phyloP scores from a whole-genome alignment of 768 basidiomycete species.

The Leccinum aurantiacum region DNA sequence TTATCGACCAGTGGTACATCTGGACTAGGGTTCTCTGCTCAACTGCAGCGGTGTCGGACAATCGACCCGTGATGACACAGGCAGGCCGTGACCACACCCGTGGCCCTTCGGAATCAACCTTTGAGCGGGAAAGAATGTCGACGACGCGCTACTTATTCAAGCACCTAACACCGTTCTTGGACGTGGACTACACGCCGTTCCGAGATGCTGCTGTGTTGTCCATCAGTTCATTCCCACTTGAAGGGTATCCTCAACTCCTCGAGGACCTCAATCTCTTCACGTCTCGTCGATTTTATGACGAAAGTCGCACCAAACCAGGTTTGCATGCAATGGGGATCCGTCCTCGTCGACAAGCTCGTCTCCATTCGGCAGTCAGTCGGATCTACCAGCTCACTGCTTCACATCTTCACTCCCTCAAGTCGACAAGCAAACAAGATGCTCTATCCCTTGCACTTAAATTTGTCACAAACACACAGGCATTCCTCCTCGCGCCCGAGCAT shows the following conservation, averaged over 20 bases:
- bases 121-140: conserved; percentile 80
- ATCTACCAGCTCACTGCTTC: conserved; percentile 87
- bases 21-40: conserved; percentile 87
- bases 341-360: conserved; percentile 70
- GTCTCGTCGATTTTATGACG: conserved; percentile 81
- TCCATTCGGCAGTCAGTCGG: conserved; percentile 83
- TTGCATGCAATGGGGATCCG: conserved; percentile 48
- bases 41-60: conserved; percentile 69
- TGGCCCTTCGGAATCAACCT: conserved; percentile 68
- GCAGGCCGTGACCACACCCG: conserved; percentile 65
- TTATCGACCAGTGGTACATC: conserved; percentile 77
- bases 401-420: conserved; percentile 67
- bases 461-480: conserved; percentile 76
- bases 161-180: conserved; percentile 83
- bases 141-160: conserved; percentile 82
- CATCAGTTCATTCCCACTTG: conserved; percentile 81
- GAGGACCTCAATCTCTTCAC: conserved; percentile 83
- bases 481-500: conserved; percentile 69
- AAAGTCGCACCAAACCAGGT: conserved; percentile 48
- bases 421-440: conserved; percentile 67
- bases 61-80: conserved; percentile 52
- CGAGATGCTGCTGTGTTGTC: conserved; percentile 85
- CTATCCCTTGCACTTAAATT: conserved; percentile 83
- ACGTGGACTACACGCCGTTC: conserved; percentile 80
- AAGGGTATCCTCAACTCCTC: conserved; percentile 74